Evolutionary conservation across 179 eudicot species (phyloP), one percentile per base, ranked within the genome.

Genomic region (Camellia oleifera): DNA sequence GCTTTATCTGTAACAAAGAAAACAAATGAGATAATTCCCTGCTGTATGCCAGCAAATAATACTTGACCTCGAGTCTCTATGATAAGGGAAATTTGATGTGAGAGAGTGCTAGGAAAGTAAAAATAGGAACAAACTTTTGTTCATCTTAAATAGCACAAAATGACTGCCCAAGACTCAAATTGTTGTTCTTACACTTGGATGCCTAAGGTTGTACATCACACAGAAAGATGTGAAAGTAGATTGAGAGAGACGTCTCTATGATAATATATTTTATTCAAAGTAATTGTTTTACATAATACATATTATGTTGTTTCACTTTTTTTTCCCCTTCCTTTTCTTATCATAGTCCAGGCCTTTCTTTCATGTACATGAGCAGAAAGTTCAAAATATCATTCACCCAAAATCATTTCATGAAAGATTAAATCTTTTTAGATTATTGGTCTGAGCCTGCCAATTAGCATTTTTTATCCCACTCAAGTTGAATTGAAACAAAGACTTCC

Each of bases 1-100:
- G 99, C 88, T 87, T 90, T 85, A 97, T 91, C 99, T 97, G 88
- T 77, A 89, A 69, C 17, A 58, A 46, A 68, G 54, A 78, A 81
- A 50, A 77, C 0, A 13, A 77, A 67, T 77, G 72, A 53, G 73
- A 54, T 72, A 67, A 54, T 32, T 23, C 26, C 32, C 4, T 3
- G 17, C 20, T 23, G 45, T 15, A 50, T 4, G 4, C 44, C 5
- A 42, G 46, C 50, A 77, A n/a, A 26, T 7, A 53, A 66, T 4
- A 52, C 18, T 2, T 53, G 57, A 67, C 32, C 56, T 75, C n/a
- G 40, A 77, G 63, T 8, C 72, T 46, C 46, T 65, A 8, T 14
- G 48, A 23, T 32, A 53, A 65, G 26, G 73, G 46, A 53, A 66
- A 13, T 52, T 52, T 3, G 18, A 60, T 45, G 3, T 0, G 2